These are phyloP conservation scores for Magnaporthales sp. DNA, from an alignment of 2,329 filamentous ascomycete species.

Conservation along the genomic window DNA sequence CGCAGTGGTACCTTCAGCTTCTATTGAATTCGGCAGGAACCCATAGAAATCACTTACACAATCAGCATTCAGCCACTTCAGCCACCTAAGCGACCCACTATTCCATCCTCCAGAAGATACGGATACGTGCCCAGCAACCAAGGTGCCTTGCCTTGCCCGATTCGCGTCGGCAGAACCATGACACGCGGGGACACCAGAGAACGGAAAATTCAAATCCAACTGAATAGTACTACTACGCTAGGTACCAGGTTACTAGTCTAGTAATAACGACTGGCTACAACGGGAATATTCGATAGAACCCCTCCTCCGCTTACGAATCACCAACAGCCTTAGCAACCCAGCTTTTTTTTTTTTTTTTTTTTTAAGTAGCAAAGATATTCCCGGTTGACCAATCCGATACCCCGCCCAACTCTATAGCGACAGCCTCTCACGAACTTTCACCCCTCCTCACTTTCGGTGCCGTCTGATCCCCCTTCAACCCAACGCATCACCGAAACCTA, in stretches of 20 bases:
- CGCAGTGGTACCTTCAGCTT: neutral
- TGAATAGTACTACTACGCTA: neutral
- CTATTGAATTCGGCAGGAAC: neutral
- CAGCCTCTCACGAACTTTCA: neutral
- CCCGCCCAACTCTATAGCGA: neutral
- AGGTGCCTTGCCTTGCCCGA: neutral
- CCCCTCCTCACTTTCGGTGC: neutral
- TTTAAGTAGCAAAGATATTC: neutral
- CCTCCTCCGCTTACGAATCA: neutral
- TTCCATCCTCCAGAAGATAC: neutral
- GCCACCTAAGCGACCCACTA: neutral
- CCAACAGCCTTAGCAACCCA: neutral
- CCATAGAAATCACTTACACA: neutral
- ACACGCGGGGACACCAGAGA: neutral
- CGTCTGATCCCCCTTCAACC: neutral
- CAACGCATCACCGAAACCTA: neutral
- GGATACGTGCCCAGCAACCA: neutral
- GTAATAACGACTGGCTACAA: neutral
- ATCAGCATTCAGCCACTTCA: neutral
- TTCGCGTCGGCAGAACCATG: neutral
- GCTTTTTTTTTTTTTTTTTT: neutral
- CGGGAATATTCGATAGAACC: neutral
- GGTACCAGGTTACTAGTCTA: neutral
- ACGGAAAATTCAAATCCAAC: neutral
- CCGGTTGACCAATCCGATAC: neutral